Percentiles rank a stretch among this genome's conserved stretches.
Conservation (phyloP, 352 stramenopile genomes). For the Achlya hypogyna region DNA sequence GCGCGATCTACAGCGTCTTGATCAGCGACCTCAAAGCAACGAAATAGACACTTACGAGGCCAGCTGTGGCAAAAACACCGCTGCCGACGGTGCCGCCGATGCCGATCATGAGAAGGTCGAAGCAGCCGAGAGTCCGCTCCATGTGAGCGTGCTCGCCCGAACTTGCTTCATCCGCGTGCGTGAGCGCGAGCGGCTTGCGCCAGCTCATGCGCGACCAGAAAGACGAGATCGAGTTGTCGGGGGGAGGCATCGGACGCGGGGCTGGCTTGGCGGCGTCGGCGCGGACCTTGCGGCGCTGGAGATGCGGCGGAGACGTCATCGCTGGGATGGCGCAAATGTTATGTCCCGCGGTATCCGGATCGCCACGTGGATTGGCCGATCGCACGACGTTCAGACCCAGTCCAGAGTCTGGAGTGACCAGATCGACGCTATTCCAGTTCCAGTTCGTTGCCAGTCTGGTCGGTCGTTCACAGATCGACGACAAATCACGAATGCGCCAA, state of each 20-base stretch:
- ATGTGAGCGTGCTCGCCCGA: slow-evolving; percentile 10
- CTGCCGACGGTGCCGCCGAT: slow-evolving; percentile 91
- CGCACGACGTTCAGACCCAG: neutral
- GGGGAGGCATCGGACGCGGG: too few species aligned
- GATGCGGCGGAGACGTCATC: neutral
- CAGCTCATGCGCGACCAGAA: neutral
- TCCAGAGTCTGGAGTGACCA: neutral
- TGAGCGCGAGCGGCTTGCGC: slow-evolving; percentile 3
- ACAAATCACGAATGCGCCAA: too few species aligned
- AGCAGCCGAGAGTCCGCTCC: slow-evolving; percentile 59
- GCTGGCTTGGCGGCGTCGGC: neutral
- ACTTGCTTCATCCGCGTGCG: neutral
- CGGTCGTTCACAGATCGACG: too few species aligned
- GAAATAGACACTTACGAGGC: slow-evolving; percentile 31
- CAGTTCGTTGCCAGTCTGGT: too few species aligned
- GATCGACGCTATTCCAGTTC: neutral
- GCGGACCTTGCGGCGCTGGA: neutral
- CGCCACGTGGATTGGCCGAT: neutral
- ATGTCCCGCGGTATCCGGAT: neutral
- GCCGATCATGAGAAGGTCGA: slow-evolving; percentile 89
- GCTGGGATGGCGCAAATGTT: neutral
- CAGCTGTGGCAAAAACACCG: slow-evolving; percentile 86
- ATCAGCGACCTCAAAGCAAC: neutral
- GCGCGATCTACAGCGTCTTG: slow-evolving; percentile 24
- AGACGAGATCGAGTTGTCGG: neutral